Evolutionary conservation across 306 rosid genomes (phyloP).

Genomic region (Oemleria cerasiformis): DNA sequence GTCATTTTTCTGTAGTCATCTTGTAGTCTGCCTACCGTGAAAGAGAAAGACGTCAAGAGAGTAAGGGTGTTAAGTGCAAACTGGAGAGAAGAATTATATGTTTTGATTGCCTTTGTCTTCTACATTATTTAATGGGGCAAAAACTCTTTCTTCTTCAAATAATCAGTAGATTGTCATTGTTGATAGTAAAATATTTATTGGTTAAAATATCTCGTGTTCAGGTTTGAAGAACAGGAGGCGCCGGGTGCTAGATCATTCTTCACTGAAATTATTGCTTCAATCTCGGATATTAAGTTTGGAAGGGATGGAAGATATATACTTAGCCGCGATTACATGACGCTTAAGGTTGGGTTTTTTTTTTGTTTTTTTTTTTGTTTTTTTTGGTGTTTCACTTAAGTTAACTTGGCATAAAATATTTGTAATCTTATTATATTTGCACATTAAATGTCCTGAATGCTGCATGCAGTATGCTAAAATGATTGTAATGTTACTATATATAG

Average conservation of each 20-base stretch:
- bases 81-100: neutral
- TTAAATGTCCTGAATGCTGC: neutral
- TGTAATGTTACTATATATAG: neutral
- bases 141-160: neutral
- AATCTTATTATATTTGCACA: neutral
- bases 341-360: constrained; percentile 60
- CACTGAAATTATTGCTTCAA: constrained; percentile 97
- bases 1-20: constrained; percentile 1
- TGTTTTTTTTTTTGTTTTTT: constrained; percentile 10
- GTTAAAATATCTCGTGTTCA: constrained; percentile 28
- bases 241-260: constrained; percentile 97
- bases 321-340: constrained; percentile 99
- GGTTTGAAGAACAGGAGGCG: constrained; percentile 96
- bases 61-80: neutral
- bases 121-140: neutral
- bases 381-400: constrained; percentile 10
- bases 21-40: neutral
- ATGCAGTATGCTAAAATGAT: neutral
- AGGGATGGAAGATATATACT: constrained; percentile 91
- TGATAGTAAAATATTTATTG: neutral
- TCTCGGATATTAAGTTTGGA: constrained; percentile 91
- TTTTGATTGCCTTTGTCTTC: neutral
- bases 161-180: neutral
- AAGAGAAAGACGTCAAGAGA: neutral
- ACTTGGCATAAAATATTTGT: neutral